Percentiles rank a stretch among this genome's conserved stretches.
These are phyloP conservation scores for Phaeosphaeria sp. DNA, from an alignment of 2,329 filamentous ascomycete species.

Conservation along the genomic window DNA sequence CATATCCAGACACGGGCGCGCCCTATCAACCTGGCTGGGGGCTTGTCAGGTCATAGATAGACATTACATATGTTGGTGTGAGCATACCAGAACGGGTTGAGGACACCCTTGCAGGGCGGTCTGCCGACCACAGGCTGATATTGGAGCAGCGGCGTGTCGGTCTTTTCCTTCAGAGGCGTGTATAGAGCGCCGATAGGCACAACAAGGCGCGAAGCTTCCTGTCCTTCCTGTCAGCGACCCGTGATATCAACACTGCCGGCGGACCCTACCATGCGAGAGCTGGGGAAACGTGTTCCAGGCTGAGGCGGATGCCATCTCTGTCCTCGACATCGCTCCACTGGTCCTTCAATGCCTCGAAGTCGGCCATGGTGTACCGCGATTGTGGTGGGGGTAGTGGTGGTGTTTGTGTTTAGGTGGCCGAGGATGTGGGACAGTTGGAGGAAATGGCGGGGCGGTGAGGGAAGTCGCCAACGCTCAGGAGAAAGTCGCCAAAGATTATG, in stretches of 20 bases:
- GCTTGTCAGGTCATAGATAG: slow-evolving; percentile 20
- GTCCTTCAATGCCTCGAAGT: slow-evolving; percentile 92
- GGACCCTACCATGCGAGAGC: slow-evolving; percentile 80
- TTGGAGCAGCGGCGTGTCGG: slow-evolving; percentile 84
- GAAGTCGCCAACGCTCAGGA: slow-evolving; percentile 10
- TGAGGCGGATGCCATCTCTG: slow-evolving; percentile 90
- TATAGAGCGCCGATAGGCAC: slow-evolving; percentile 96
- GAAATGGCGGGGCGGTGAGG: slow-evolving; percentile 35
- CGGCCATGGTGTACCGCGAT: slow-evolving; percentile 65
- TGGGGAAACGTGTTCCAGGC: slow-evolving; percentile 99
- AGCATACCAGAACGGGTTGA: slow-evolving; percentile 93
- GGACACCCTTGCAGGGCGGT: slow-evolving; percentile 88
- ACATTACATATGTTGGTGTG: not conserved
- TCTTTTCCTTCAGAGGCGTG: slow-evolving; percentile 94
- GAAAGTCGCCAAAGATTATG: slow-evolving; percentile 7
- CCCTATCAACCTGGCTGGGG: slow-evolving; percentile 77
- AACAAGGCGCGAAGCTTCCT: slow-evolving; percentile 93
- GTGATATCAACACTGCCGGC: slow-evolving; percentile 16
- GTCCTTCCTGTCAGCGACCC: slow-evolving; percentile 33
- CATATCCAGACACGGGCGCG: slow-evolving; percentile 87
- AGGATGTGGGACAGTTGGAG: slow-evolving; percentile 31
- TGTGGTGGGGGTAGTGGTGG: slow-evolving; percentile 15
- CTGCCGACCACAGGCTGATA: slow-evolving; percentile 99
- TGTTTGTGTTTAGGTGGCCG: slow-evolving; percentile 10
- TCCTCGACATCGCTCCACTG: slow-evolving; percentile 97